phyloP scores from a whole-genome alignment of 345 rosid genomes.

The Melaleuca alternifolia region DNA sequence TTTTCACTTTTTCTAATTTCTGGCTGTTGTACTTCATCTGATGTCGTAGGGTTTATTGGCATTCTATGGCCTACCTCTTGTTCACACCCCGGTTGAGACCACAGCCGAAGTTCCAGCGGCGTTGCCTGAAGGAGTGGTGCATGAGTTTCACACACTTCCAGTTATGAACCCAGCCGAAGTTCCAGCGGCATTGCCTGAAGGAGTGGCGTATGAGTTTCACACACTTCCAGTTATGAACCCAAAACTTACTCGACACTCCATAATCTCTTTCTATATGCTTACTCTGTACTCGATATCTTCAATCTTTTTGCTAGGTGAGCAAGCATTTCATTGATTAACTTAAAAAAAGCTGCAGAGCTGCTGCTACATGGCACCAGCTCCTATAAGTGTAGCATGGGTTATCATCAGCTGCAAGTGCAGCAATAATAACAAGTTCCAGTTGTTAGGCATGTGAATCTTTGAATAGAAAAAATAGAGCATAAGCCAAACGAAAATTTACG shows the following conservation, averaged over 20 bases:
- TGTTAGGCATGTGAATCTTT: too few relatives aligned
- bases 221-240: slow-evolving; percentile 55
- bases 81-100: slow-evolving; percentile 21
- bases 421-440: background rate
- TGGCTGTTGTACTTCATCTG: background rate
- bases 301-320: background rate
- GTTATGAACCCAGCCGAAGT: slow-evolving; percentile 28
- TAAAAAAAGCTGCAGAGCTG: background rate
- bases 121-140: slow-evolving; percentile 39
- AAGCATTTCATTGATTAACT: background rate
- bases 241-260: background rate
- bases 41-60: slow-evolving; percentile 52
- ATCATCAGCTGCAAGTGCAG: background rate
- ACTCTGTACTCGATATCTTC: background rate
- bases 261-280: background rate
- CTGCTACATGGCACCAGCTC: background rate
- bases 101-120: slow-evolving; percentile 30
- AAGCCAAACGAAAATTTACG: too few relatives aligned
- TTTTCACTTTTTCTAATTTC: background rate
- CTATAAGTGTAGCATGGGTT: background rate
- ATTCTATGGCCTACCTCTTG: slow-evolving; percentile 71
- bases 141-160: slow-evolving; percentile 62
- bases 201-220: slow-evolving; percentile 43
- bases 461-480: too few relatives aligned
- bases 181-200: slow-evolving; percentile 38